phyloP scores from a whole-genome alignment of 2,329 filamentous ascomycete species.

The Myriosclerotinia scirpicola region DNA sequence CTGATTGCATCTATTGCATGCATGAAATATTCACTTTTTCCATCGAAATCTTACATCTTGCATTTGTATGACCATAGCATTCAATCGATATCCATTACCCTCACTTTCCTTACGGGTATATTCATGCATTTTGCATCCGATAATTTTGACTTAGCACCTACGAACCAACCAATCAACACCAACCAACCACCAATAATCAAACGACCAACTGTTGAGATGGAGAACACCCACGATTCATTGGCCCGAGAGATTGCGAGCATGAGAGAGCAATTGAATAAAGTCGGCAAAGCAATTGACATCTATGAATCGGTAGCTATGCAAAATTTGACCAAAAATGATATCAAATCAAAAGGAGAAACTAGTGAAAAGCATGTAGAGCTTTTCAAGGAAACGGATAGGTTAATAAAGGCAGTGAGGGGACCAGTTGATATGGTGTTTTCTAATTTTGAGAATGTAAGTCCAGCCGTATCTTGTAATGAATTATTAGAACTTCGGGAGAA shows the following conservation, averaged over 20 bases:
- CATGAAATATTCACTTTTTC: not conserved
- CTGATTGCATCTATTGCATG: not conserved
- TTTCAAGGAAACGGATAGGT: constrained; percentile 14
- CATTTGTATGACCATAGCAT: constrained; percentile 5
- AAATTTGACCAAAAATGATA: constrained; percentile 5
- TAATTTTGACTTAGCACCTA: no score
- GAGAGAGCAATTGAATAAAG: constrained; percentile 16
- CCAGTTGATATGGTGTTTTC: constrained; percentile 18
- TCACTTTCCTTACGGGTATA: not conserved
- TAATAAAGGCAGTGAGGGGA: constrained; percentile 15
- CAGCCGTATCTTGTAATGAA: not conserved
- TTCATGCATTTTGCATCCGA: not conserved
- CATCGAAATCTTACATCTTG: not conserved
- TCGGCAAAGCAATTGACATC: constrained; percentile 11
- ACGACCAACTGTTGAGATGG: not conserved
- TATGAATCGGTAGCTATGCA: constrained; percentile 6
- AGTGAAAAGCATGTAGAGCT: constrained; percentile 16
- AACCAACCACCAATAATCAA: constrained; percentile 1
- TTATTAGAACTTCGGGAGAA: not conserved
- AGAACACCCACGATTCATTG: constrained; percentile 13
- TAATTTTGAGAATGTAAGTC: constrained; percentile 23
- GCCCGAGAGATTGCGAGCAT: constrained; percentile 15
- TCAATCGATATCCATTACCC: not conserved
- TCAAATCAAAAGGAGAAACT: not conserved
- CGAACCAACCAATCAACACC: no score